phyloP scores from a whole-genome alignment of 1,284 basidiomycete genomes.

The Moesziomyces aphidis region DNA sequence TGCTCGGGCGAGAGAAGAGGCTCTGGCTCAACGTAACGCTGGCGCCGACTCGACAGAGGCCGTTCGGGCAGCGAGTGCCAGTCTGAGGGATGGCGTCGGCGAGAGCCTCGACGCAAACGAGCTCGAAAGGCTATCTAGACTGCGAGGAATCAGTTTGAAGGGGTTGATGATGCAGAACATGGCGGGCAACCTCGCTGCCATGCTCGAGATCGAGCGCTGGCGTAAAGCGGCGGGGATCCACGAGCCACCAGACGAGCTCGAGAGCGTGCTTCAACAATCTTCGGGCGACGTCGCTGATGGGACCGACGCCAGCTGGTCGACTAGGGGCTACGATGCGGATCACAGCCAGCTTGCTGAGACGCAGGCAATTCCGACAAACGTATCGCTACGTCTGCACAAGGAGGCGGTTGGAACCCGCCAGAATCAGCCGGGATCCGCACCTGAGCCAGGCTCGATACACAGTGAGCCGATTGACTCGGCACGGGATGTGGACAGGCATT shows the following conservation, averaged over 20 bases:
- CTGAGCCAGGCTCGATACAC: no score
- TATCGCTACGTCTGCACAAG: neutral
- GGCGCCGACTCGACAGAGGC: conserved; percentile 33
- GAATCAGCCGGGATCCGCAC: no score
- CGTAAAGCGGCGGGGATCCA: conserved; percentile 28
- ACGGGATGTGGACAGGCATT: no score
- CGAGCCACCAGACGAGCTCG: conserved; percentile 12
- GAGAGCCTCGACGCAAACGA: conserved; percentile 23
- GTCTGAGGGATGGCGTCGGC: conserved; percentile 6
- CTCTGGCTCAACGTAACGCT: conserved; percentile 5
- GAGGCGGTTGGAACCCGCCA: no score
- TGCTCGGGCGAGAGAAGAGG: conserved; percentile 20
- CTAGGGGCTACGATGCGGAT: conserved; percentile 41
- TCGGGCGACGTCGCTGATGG: conserved; percentile 6
- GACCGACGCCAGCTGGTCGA: conserved; percentile 13
- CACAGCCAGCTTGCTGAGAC: conserved; percentile 39
- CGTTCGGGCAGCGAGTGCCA: conserved; percentile 5
- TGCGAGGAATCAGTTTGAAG: conserved; percentile 40
- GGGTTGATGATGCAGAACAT: conserved; percentile 49
- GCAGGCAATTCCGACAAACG: conserved; percentile 4
- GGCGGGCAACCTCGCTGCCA: conserved; percentile 41
- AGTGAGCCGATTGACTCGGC: no score
- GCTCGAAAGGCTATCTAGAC: conserved; percentile 21
- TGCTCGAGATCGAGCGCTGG: conserved; percentile 49
- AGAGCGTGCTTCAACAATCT: conserved; percentile 10